Percentiles rank a stretch among this genome's conserved stretches.
Conservation (phyloP, 495 filamentous ascomycete genomes). For the Hyaloscypha hepaticicola region DNA sequence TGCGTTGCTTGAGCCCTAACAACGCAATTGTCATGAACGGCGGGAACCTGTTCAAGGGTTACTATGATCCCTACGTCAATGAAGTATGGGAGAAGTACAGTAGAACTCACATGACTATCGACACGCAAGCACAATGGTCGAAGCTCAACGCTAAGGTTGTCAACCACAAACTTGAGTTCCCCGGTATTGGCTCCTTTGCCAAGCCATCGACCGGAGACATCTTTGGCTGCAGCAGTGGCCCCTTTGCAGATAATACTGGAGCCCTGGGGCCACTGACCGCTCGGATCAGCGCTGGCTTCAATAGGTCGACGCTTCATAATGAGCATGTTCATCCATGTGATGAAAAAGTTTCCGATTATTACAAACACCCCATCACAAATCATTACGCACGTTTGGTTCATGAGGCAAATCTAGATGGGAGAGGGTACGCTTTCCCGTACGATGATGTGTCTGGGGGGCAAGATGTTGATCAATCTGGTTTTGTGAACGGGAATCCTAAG, state of each 20-base stretch:
- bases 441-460: constrained; percentile 61
- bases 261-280: constrained; percentile 55
- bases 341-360: constrained; percentile 56
- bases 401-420: constrained; percentile 55
- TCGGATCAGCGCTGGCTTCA: constrained; percentile 66
- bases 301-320: constrained; percentile 60
- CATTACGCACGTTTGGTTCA: constrained; percentile 71
- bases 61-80: constrained; percentile 64
- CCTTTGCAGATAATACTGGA: constrained; percentile 51
- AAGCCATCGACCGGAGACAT: constrained; percentile 63
- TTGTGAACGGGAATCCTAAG: constrained; percentile 9
- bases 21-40: constrained; percentile 59
- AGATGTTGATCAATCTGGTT: constrained; percentile 59
- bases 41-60: constrained; percentile 56
- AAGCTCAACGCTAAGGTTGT: constrained; percentile 52
- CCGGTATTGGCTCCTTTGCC: constrained; percentile 47
- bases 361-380: constrained; percentile 59
- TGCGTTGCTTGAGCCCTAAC: constrained; percentile 68
- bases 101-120: constrained; percentile 38
- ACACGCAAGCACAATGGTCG: constrained; percentile 33
- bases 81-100: constrained; percentile 65
- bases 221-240: constrained; percentile 69
- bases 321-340: constrained; percentile 51
- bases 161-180: constrained; percentile 44
- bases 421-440: constrained; percentile 77